These are phyloP conservation scores for Fragaria nilgerrensis DNA, from an alignment of 306 rosid species.

Conservation along the genomic window DNA sequence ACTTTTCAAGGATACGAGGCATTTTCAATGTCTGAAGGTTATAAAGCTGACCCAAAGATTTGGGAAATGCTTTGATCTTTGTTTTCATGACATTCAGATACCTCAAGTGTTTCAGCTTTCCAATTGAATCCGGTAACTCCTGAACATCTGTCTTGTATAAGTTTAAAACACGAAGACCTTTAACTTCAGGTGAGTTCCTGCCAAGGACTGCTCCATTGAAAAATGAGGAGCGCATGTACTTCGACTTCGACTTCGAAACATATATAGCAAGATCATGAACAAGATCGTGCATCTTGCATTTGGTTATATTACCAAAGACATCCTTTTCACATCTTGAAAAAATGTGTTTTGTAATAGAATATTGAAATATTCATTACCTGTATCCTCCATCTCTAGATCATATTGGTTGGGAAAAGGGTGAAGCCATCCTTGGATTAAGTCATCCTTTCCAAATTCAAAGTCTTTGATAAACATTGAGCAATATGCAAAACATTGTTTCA, in stretches of 20 bases:
- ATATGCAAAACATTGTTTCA: background rate
- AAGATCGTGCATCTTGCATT: background rate
- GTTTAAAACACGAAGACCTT: background rate
- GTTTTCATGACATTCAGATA: background rate
- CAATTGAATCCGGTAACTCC: background rate
- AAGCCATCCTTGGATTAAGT: slow-evolving; percentile 8
- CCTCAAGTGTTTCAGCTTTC: background rate
- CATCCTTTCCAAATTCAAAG: background rate
- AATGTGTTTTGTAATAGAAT: background rate
- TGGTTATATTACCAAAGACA: background rate
- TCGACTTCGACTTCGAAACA: background rate
- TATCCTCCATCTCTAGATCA: background rate
- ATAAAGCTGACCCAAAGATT: background rate
- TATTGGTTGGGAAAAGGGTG: background rate
- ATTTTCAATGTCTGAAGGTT: background rate
- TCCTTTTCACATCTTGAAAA: background rate
- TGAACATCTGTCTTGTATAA: background rate
- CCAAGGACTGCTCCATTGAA: background rate
- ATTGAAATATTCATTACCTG: background rate
- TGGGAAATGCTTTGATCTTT: background rate
- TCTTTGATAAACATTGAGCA: too few relatives aligned
- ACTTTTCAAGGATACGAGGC: background rate
- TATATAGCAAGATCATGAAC: background rate
- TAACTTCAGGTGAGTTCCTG: background rate
- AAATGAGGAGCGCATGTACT: background rate